Percentiles rank a stretch among this genome's conserved stretches.
phyloP scores from a whole-genome alignment of 2,329 filamentous ascomycete species.

The Orbilia ellipsospora region DNA sequence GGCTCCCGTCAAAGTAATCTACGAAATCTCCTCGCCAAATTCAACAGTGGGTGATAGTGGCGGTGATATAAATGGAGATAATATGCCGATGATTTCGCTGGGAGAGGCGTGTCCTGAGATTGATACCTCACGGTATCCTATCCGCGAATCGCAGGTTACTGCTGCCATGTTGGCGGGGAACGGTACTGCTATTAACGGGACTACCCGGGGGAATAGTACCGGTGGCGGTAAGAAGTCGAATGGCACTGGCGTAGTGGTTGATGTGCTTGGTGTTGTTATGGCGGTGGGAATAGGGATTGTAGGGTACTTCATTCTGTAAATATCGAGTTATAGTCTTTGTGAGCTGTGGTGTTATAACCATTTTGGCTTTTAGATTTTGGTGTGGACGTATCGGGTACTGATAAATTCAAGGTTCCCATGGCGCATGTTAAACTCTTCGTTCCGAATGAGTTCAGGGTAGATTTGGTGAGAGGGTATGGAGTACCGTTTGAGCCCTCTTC shows the following conservation, averaged over 20 bases:
- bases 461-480: too few species aligned
- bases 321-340: background rate
- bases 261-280: background rate
- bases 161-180: constrained; percentile 1
- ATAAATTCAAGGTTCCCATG: too few species aligned
- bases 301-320: constrained; percentile 16
- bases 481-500: too few species aligned
- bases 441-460: too few species aligned
- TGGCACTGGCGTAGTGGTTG: background rate
- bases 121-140: constrained; percentile 34
- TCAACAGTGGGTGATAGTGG: constrained; percentile 3
- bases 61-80: constrained; percentile 1
- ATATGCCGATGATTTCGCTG: constrained; percentile 21
- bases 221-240: constrained; percentile 17
- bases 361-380: too few species aligned
- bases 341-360: too few species aligned
- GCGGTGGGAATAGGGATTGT: background rate
- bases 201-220: background rate
- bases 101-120: constrained; percentile 36
- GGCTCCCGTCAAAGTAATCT: constrained; percentile 36
- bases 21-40: background rate
- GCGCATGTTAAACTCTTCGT: too few species aligned
- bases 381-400: too few species aligned
- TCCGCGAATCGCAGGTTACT: constrained; percentile 20
- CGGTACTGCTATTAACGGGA: background rate